These are phyloP conservation scores for Pythium dissotocum DNA, from an alignment of 352 stramenopile species.

Conservation along the genomic window DNA sequence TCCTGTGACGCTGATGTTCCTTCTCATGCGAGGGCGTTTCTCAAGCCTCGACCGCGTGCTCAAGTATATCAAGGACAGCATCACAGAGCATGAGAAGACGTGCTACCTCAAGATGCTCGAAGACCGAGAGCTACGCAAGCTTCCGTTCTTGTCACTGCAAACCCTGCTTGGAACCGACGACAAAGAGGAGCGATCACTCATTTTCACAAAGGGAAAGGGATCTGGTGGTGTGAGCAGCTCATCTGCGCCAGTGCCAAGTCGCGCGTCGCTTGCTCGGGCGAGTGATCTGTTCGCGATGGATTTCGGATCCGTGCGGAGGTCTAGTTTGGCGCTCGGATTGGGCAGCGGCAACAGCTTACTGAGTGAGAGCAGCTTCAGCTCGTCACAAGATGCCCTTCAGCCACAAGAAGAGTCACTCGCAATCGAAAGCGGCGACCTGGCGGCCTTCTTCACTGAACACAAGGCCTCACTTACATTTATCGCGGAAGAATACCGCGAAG, in stretches of 20 bases:
- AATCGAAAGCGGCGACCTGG: conserved; percentile 40
- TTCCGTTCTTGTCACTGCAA: conserved; percentile 58
- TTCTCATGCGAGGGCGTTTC: conserved; percentile 70
- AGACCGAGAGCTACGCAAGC: conserved; percentile 39
- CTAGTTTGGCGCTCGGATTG: conserved; percentile 32
- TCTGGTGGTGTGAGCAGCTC: neutral
- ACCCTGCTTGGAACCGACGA: conserved; percentile 36
- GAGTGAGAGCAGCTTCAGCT: neutral
- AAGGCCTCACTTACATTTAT: conserved; percentile 58
- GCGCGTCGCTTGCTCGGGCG: conserved; percentile 42
- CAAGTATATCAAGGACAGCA: conserved; percentile 51
- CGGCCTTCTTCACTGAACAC: conserved; percentile 61
- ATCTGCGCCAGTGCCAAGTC: conserved; percentile 9
- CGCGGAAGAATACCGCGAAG: conserved; percentile 29
- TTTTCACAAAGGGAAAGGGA: conserved; percentile 26
- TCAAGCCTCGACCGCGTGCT: conserved; percentile 54
- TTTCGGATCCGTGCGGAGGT: conserved; percentile 38
- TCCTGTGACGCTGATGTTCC: conserved; percentile 67
- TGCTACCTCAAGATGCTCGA: conserved; percentile 81
- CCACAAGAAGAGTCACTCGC: conserved; percentile 22
- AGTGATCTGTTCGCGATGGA: conserved; percentile 79
- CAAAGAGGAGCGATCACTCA: conserved; percentile 23
- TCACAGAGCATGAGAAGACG: conserved; percentile 71
- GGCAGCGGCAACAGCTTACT: conserved; percentile 7
- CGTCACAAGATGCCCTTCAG: conserved; percentile 22